phyloP scores from a whole-genome alignment of 140 eudicot genomes.

The Senecio squalidus region DNA sequence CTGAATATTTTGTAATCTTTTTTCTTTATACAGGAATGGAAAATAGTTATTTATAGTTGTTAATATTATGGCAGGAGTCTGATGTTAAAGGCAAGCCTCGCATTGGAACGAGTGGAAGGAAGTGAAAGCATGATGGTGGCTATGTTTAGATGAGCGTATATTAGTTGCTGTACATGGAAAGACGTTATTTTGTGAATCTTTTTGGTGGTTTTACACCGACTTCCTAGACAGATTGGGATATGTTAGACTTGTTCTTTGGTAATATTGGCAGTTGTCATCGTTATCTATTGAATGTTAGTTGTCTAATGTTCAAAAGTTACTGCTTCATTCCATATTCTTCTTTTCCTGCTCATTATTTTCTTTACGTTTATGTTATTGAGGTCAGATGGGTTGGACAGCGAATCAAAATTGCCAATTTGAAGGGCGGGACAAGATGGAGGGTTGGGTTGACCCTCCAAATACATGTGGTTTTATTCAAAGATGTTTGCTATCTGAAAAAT shows the following conservation, averaged over 20 bases:
- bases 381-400: too few relatives aligned
- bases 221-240: conserved; percentile 3
- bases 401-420: too few relatives aligned
- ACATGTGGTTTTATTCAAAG: too few relatives aligned
- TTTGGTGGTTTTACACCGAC: neutral
- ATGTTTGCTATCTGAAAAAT: too few relatives aligned
- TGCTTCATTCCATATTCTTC: neutral
- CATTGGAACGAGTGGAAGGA: conserved; percentile 47
- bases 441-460: too few relatives aligned
- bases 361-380: too few relatives aligned
- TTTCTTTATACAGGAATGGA: neutral
- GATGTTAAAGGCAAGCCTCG: conserved; percentile 95
- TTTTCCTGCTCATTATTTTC: neutral
- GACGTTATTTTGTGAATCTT: conserved; percentile 1
- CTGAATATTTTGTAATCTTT: neutral
- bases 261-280: neutral
- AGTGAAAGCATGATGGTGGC: conserved; percentile 32
- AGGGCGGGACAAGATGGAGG: too few relatives aligned
- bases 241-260: neutral
- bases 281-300: neutral
- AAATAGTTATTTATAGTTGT: neutral
- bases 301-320: neutral
- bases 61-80: conserved; percentile 48
- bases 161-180: conserved; percentile 16
- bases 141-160: neutral